These are phyloP conservation scores for Sporobolus alterniflorus DNA, from an alignment of 202 grass and related monocot species.

Conservation along the genomic window DNA sequence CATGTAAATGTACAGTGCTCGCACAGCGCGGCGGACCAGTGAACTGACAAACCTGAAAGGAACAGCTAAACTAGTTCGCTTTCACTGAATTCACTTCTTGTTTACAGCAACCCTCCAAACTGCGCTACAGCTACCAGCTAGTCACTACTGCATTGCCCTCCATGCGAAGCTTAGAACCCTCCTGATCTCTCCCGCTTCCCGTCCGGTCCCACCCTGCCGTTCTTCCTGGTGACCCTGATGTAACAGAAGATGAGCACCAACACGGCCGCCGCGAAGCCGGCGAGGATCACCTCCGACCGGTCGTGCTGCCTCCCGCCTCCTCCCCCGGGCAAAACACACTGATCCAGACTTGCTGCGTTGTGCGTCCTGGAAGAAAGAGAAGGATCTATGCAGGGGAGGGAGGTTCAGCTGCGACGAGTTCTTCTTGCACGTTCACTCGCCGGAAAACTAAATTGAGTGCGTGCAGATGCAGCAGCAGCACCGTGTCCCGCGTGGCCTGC, in stretches of 20 bases:
- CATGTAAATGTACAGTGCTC: too few relatives aligned
- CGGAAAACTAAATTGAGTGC: too few relatives aligned
- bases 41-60: neutral
- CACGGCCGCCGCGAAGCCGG: conserved; percentile 65
- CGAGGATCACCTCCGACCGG: conserved; percentile 76
- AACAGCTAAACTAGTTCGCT: too few relatives aligned
- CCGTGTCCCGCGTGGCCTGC: neutral
- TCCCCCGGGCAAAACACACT: neutral
- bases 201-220: neutral
- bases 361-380: too few relatives aligned
- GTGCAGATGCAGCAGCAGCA: neutral
- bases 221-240: conserved; percentile 76
- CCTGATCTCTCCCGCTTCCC: conserved; percentile 14
- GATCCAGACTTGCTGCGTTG: too few relatives aligned
- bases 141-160: neutral
- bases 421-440: too few relatives aligned
- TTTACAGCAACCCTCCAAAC: neutral
- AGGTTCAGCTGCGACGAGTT: too few relatives aligned
- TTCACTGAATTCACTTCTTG: too few relatives aligned
- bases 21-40: neutral
- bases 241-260: conserved; percentile 71
- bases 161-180: neutral
- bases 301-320: conserved; percentile 22
- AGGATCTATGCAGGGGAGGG: too few relatives aligned
- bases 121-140: neutral